Base-by-base conservation (phyloP, 1,284 basidiomycete species). In the Sanghuangporus sanghuang region DNA sequence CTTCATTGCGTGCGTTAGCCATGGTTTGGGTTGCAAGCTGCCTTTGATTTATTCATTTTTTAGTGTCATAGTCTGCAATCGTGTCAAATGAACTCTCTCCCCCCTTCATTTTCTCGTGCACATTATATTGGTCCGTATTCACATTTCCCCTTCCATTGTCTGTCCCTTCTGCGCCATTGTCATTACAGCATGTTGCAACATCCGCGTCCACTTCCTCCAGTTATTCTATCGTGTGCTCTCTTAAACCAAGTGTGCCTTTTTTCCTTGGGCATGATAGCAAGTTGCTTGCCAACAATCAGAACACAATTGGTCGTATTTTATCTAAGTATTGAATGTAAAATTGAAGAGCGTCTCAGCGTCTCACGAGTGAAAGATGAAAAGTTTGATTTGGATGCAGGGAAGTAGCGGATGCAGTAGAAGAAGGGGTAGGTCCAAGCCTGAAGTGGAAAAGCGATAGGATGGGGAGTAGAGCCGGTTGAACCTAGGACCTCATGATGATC, bases 111-210 rank as follows among this genome's bases (percentile, higher is more conserved):
- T 56, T 61, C 53, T 60, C 64, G 59, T 65, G 64, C 64, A 65
- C 64, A 65, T 62, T 65, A 65, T 65, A 65, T 59, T 65, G 54
- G 54, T 69, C 65, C 69, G 63, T 71, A 73, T 74, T 71, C 71
- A 71, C 72, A 72, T 9, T 61, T 61, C 18, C 66, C 21, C 16
- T 69, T 68, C 60, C 69, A 67, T 69, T 69, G 70, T 69, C 72
- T 74, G 70, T 75, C 71, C 71, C 68, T 73, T 68, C 69, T 71
- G 73, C 71, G 70, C 72, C 71, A 71, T 72, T 73, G 52, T 61
- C 58, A 40, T 59, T 46, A 77, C 76, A 75, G 78, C 78, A 78
- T 81, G 79, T 81, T 78, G 77, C 78, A 80, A 77, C 77, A 80
- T 75, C 72, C 73, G 72, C 71, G 70, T 68, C 68, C 75, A 73